Percentiles rank a stretch among this genome's conserved stretches.
Conservation (phyloP, 345 rosid species). For the Rhizophora mangle region DNA sequence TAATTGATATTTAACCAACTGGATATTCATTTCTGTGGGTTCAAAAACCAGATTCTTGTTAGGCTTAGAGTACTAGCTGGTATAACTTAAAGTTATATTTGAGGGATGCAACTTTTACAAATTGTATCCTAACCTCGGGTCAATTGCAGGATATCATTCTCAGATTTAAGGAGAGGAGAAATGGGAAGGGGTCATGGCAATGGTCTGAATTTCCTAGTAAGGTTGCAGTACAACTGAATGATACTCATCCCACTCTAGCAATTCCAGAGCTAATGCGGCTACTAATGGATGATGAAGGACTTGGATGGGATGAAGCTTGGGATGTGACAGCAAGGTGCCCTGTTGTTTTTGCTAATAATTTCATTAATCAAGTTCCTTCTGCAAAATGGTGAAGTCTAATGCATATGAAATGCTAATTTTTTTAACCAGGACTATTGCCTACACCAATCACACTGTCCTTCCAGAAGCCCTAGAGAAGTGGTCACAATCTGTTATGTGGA, state of each 20-base stretch:
- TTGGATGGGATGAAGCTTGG: constrained; percentile 99
- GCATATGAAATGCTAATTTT: constrained; percentile 18
- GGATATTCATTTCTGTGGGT: too few relatives aligned
- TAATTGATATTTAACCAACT: too few relatives aligned
- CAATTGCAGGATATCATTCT: constrained; percentile 73
- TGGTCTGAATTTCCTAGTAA: constrained; percentile 93
- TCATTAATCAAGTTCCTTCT: not conserved
- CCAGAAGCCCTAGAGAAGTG: constrained; percentile 99
- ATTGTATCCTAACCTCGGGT: constrained; percentile 6
- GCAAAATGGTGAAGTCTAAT: constrained; percentile 11
- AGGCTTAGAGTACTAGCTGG: too few relatives aligned
- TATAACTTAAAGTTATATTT: too few relatives aligned
- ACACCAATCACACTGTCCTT: constrained; percentile 97
- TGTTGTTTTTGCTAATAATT: not conserved
- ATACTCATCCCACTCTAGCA: constrained; percentile 97
- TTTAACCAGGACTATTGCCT: constrained; percentile 75
- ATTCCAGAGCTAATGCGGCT: constrained; percentile 95
- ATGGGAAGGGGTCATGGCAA: constrained; percentile 44
- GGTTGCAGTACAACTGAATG: constrained; percentile 93
- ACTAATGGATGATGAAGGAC: constrained; percentile 83
- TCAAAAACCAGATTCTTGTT: too few relatives aligned
- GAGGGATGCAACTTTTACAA: not conserved
- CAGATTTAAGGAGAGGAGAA: constrained; percentile 78
- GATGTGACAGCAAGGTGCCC: constrained; percentile 69
- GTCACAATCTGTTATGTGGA: constrained; percentile 91